These are phyloP conservation scores for Zhuliangozyma parablackwelliae DNA, from an alignment of 1,139 yeast species.

Conservation along the genomic window DNA sequence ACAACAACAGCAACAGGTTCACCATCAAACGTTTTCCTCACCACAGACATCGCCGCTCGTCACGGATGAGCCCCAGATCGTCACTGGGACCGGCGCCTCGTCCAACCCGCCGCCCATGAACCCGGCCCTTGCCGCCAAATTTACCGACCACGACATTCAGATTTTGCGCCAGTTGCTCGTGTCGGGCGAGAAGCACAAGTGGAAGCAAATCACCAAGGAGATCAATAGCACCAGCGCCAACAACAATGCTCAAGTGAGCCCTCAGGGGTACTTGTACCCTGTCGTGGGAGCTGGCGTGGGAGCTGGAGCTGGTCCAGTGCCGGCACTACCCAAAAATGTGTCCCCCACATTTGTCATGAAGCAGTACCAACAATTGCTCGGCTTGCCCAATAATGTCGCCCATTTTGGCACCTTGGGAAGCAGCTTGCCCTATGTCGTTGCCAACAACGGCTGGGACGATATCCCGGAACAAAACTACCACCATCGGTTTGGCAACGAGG, in stretches of 20 bases:
- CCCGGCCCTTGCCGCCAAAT: constrained; percentile 18
- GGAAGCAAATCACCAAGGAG: constrained; percentile 46
- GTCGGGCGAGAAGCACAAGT: constrained; percentile 43
- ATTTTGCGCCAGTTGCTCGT: constrained; percentile 35
- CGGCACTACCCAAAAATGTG: constrained; percentile 34
- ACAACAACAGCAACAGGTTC: not conserved
- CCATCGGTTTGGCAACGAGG: constrained; percentile 11
- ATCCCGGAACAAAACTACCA: constrained; percentile 17
- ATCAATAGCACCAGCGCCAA: constrained; percentile 22
- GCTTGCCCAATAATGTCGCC: constrained; percentile 36
- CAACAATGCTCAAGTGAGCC: constrained; percentile 5
- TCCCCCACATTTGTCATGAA: constrained; percentile 44
- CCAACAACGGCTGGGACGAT: constrained; percentile 38
- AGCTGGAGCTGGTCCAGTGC: constrained; percentile 7
- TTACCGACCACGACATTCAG: constrained; percentile 35
- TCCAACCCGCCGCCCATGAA: constrained; percentile 8
- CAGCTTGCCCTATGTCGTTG: constrained; percentile 39
- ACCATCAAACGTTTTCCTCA: constrained; percentile 1
- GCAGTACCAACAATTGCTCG: constrained; percentile 39
- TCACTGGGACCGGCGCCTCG: constrained; percentile 13
- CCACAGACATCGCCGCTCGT: constrained; percentile 1
- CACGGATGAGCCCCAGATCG: constrained; percentile 1
- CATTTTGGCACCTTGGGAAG: constrained; percentile 39
- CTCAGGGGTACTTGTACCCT: not conserved
- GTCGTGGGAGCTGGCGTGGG: not conserved